A percentile compares a stretch with the other conserved stretches of the same genome.
These are phyloP conservation scores for Debaryomyces tyrocola DNA, from an alignment of 805 yeast genomes.

Conservation along the genomic window DNA sequence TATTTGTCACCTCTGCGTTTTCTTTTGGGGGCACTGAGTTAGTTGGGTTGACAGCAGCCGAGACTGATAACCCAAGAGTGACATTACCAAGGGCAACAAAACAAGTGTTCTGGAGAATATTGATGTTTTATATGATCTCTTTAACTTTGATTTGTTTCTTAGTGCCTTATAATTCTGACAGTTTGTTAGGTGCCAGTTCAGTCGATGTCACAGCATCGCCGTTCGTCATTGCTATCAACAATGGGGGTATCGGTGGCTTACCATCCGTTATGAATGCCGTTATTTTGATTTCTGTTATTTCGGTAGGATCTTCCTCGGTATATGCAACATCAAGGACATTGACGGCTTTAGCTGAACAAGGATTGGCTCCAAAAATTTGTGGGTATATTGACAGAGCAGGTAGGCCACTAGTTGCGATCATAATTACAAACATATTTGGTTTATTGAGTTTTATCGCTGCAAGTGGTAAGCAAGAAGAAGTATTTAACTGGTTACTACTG, in stretches of 20 bases:
- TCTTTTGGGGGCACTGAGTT: conserved; percentile 76
- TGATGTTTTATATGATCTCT: conserved; percentile 65
- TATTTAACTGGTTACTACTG: conserved; percentile 41
- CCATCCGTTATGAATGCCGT: conserved; percentile 74
- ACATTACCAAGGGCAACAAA: conserved; percentile 73
- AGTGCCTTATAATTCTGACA: conserved; percentile 62
- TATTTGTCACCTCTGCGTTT: conserved; percentile 77
- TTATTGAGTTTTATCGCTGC: conserved; percentile 56
- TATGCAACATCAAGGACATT: conserved; percentile 70
- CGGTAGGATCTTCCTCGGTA: conserved; percentile 74
- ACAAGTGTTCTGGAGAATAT: conserved; percentile 82
- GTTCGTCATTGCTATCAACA: conserved; percentile 67
- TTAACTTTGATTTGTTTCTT: conserved; percentile 58
- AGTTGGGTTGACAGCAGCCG: conserved; percentile 76
- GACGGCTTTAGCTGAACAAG: conserved; percentile 65
- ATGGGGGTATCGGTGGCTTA: conserved; percentile 65
- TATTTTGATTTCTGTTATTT: conserved; percentile 63
- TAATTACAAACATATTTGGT: conserved; percentile 53
- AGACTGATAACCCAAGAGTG: conserved; percentile 64
- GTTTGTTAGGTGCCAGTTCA: conserved; percentile 48
- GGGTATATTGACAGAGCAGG: conserved; percentile 76
- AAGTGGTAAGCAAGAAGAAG: conserved; percentile 37
- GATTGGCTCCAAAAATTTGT: conserved; percentile 58
- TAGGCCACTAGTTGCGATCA: conserved; percentile 72
- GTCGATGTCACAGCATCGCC: conserved; percentile 70